These are phyloP conservation scores for Misopates orontium DNA, from an alignment of 257 asterid species.

Conservation along the genomic window DNA sequence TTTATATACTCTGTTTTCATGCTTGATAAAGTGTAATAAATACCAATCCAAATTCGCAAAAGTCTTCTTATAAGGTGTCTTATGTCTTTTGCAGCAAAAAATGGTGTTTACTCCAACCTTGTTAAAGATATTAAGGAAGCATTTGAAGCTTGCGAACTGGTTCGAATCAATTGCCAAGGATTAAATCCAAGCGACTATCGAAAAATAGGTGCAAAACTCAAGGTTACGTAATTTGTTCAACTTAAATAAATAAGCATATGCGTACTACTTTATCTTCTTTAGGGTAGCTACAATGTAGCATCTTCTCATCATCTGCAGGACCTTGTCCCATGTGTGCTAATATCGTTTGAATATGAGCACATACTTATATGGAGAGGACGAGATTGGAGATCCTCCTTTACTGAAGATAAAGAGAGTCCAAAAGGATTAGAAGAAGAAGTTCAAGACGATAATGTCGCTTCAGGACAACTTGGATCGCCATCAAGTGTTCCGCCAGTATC, in stretches of 20 bases:
- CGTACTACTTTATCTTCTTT: not conserved
- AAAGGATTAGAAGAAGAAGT: constrained; percentile 37
- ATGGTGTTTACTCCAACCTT: constrained; percentile 78
- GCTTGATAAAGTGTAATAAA: constrained; percentile 19
- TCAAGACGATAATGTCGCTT: constrained; percentile 30
- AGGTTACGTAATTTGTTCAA: constrained; percentile 42
- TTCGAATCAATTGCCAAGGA: constrained; percentile 84
- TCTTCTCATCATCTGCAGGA: constrained; percentile 75
- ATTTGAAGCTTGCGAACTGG: constrained; percentile 91
- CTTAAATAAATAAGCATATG: not conserved
- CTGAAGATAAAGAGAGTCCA: constrained; percentile 35
- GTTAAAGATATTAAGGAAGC: constrained; percentile 79
- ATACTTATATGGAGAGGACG: constrained; percentile 89
- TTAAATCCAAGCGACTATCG: constrained; percentile 77
- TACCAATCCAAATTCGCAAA: constrained; percentile 13
- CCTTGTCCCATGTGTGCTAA: constrained; percentile 88
- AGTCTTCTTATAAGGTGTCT: constrained; percentile 23
- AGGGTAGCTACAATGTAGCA: constrained; percentile 5
- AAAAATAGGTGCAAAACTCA: constrained; percentile 92
- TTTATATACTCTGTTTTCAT: constrained; percentile 19
- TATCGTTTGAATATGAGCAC: constrained; percentile 84
- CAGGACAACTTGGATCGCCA: constrained; percentile 26
- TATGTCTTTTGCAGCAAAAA: constrained; percentile 67
- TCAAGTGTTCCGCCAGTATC: constrained; percentile 29
- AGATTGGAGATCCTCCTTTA: constrained; percentile 66